These are phyloP conservation scores for Chlorociboria aeruginascens DNA, from an alignment of 495 filamentous ascomycete genomes.

Conservation along the genomic window DNA sequence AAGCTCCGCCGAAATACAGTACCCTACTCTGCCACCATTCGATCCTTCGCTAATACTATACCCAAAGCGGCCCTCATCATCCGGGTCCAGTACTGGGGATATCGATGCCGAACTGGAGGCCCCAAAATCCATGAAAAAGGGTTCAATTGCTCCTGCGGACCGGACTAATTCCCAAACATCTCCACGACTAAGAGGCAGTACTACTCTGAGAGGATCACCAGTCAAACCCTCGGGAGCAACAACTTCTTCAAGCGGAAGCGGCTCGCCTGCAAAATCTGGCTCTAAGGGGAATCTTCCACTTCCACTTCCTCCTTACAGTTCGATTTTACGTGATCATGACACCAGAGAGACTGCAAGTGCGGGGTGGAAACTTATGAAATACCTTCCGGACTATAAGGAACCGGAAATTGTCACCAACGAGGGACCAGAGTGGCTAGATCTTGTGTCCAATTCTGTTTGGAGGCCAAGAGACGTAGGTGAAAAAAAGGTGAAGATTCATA, in stretches of 20 bases:
- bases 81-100: too few relatives aligned
- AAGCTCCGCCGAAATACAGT: too few relatives aligned
- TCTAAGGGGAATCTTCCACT: not conserved
- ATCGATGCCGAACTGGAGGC: too few relatives aligned
- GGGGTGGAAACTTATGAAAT: constrained; percentile 11
- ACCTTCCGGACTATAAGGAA: constrained; percentile 3
- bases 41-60: too few relatives aligned
- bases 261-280: too few relatives aligned
- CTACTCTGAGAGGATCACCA: not conserved
- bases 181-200: too few relatives aligned
- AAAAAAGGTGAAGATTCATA: constrained; percentile 3
- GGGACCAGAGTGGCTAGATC: not conserved
- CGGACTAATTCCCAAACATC: too few relatives aligned
- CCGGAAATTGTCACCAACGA: not conserved
- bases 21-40: too few relatives aligned
- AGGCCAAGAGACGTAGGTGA: constrained; percentile 11
- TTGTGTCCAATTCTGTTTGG: constrained; percentile 11
- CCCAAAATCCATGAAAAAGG: too few relatives aligned
- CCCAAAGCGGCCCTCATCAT: too few relatives aligned
- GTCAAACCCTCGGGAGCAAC: not conserved
- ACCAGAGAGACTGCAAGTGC: not conserved
- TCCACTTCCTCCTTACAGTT: not conserved
- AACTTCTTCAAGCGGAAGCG: too few relatives aligned
- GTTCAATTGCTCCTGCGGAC: too few relatives aligned
- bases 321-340: not conserved